Evolutionary conservation across 2,329 filamentous ascomycete genomes (phyloP), one percentile per base, ranked within the genome.

Genomic region (Phyllosticta ampelicida): DNA sequence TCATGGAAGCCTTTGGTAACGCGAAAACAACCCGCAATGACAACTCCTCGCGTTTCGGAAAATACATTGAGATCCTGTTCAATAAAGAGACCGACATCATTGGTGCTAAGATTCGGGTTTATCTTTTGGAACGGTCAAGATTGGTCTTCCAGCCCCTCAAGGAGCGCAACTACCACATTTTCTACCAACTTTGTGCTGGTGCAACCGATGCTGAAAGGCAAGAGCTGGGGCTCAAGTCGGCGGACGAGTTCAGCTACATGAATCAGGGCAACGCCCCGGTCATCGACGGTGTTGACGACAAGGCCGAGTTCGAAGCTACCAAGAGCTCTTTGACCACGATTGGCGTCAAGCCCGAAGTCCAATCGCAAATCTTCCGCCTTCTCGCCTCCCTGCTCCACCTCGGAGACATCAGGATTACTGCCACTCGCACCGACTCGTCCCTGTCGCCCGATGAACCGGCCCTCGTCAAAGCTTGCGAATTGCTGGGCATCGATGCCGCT

Each of bases 21-120:
- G 94, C 94, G 57, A 99, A 99, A 78, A 99, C 94, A n/a, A 99
- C 94, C 10, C 83, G 94, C 72, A 99, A 99, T 77, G 94, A 99
- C 76, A 99, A 99, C 76, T 99, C 94, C 51, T 99, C 94, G 49
- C 85, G 94, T 68, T 99, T 99, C 74, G 94, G 94, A 73, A 99
- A 99, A 80, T 99, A 99, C 74, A 97, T 99, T 67, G 94, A 99
- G 77, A 99, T 99, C 71, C 92, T 97, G 90, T 99, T 99, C 73
- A 91, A 97, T 75, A 84, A 89, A 62, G 83, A 86, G 68, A 96
- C 90, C 62, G 94, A 95, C 71, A 99, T 99, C 67, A 96, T 97
- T 69, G 94, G 94, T 65, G 94, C 94, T 59, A 95, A 95, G 77
- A 99, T 99, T 70, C 83, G 94, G 66, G 96, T 91, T 58, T 99